A percentile compares a stretch with the other conserved stretches of the same genome.
Conservation (phyloP, 192 early-diverging fungal species). For the Glomus cerebriforme region DNA sequence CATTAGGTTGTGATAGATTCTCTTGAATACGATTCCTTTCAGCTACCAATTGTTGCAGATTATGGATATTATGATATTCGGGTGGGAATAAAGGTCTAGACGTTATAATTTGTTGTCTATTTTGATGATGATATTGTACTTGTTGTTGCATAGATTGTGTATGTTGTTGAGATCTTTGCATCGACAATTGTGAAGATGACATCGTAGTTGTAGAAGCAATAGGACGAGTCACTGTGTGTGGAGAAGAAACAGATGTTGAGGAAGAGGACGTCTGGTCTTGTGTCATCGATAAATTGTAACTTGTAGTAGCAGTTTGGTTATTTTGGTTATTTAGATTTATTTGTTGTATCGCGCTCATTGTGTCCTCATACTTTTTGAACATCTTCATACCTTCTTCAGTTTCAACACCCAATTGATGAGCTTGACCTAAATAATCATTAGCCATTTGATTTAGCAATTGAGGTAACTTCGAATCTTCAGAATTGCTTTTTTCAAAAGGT, state of each 20-base stretch:
- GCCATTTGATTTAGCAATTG: neutral
- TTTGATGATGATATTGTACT: too few species aligned
- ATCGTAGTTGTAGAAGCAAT: neutral
- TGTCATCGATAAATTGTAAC: neutral
- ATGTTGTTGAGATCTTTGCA: neutral
- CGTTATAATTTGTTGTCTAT: too few species aligned
- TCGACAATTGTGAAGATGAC: neutral
- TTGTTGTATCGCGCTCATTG: neutral
- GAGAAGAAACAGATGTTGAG: neutral
- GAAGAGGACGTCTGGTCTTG: neutral
- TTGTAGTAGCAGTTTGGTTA: slow-evolving; percentile 1
- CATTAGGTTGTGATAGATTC: neutral
- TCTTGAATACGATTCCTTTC: neutral
- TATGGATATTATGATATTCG: slow-evolving; percentile 2
- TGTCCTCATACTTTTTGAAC: neutral
- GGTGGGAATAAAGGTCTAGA: neutral
- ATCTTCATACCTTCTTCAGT: neutral
- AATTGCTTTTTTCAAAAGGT: neutral
- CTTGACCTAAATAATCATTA: neutral
- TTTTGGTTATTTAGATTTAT: neutral
- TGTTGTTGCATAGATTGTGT: neutral
- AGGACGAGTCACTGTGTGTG: neutral
- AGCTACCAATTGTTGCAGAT: neutral
- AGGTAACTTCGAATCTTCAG: slow-evolving; percentile 6
- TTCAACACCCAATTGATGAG: neutral